phyloP scores from a whole-genome alignment of 1,139 yeast species.

The Geotrichum aggregatum region DNA sequence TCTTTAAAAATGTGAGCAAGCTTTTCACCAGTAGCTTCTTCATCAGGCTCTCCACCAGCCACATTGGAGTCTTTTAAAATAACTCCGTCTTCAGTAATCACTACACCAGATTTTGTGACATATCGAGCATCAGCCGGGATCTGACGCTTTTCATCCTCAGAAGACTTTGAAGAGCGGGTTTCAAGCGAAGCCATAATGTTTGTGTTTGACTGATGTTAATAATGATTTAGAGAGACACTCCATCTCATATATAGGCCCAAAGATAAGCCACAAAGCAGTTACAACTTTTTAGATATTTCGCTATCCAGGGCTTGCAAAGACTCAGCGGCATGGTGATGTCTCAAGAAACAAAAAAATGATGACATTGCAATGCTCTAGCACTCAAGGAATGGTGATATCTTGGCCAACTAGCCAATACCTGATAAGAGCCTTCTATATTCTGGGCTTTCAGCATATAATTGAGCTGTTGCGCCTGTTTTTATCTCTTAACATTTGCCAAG shows the following conservation, averaged over 20 bases:
- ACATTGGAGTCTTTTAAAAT: slow-evolving; percentile 5
- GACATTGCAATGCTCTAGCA: background rate
- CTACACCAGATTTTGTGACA: slow-evolving; percentile 25
- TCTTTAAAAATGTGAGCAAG: slow-evolving; percentile 15
- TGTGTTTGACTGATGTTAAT: no score
- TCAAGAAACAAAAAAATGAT: background rate
- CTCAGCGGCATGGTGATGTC: background rate
- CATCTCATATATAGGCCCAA: no score
- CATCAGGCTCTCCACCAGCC: background rate
- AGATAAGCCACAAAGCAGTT: background rate
- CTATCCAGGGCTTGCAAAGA: background rate
- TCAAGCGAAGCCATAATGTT: background rate
- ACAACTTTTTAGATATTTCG: background rate
- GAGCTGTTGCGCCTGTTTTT: no score
- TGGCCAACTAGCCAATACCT: no score
- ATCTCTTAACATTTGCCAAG: no score
- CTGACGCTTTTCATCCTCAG: background rate
- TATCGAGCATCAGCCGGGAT: slow-evolving; percentile 18
- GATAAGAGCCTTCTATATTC: no score
- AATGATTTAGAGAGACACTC: no score
- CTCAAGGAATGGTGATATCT: no score
- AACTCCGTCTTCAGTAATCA: slow-evolving; percentile 26
- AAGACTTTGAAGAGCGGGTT: background rate
- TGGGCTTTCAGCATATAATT: no score
- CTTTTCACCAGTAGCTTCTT: background rate